Conservation (phyloP, 1,284 basidiomycete species). For the Earliella scabrosa region DNA sequence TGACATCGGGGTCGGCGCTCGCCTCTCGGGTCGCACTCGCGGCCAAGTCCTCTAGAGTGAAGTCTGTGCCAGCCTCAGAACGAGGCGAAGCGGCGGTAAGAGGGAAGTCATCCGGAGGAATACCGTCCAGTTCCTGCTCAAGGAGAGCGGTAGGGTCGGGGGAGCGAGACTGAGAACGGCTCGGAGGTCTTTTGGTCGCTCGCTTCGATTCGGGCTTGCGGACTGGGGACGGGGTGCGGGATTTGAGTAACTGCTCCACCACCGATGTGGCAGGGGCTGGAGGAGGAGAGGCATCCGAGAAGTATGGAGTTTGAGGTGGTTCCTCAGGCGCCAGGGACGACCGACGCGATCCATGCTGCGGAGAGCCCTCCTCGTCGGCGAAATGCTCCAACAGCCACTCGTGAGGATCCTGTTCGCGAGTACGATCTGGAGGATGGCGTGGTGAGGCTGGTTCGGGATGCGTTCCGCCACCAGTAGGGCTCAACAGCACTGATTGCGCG, state of each 20-base stretch:
- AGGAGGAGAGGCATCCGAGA: constrained; percentile 5
- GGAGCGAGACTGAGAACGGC: constrained; percentile 22
- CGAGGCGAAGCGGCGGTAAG: constrained; percentile 6
- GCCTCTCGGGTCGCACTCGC: constrained; percentile 27
- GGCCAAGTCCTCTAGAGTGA: constrained; percentile 35
- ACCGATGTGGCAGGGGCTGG: neutral
- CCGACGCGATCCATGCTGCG: constrained; percentile 9
- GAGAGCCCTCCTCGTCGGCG: constrained; percentile 34
- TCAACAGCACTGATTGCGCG: no score
- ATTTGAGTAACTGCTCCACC: neutral
- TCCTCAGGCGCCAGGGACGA: constrained; percentile 23
- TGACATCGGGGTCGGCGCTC: constrained; percentile 41
- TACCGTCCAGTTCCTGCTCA: constrained; percentile 50
- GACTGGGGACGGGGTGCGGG: neutral
- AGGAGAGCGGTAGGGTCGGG: constrained; percentile 35
- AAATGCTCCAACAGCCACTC: constrained; percentile 63
- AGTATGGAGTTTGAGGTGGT: constrained; percentile 18
- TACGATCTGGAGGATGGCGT: neutral
- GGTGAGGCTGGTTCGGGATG: neutral
- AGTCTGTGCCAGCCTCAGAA: constrained; percentile 23
- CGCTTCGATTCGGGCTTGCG: neutral
- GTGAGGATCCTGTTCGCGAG: constrained; percentile 50
- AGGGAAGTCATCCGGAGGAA: constrained; percentile 4
- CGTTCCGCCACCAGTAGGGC: no score
- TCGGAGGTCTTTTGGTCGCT: neutral